Evolutionary conservation across 1,139 yeast species (phyloP).

Genomic region (Saccharomyces hybrid): DNA sequence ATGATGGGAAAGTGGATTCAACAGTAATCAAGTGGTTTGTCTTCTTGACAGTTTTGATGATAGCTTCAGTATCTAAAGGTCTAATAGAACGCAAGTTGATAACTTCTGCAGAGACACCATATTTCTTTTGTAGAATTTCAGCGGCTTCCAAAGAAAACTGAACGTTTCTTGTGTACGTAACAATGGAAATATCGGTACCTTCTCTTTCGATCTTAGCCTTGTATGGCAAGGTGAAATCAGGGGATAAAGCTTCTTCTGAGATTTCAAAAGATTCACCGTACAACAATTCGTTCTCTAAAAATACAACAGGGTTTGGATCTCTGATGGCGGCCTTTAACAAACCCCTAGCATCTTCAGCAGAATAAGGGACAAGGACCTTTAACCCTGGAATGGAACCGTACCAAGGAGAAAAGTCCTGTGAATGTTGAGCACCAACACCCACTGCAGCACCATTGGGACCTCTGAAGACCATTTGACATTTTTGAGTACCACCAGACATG

Average conservation of each 20-base stretch:
- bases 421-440: slow-evolving; percentile 99
- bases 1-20: slow-evolving; percentile 97
- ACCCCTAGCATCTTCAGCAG: slow-evolving; percentile 96
- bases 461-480: slow-evolving; percentile 94
- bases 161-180: slow-evolving; percentile 89
- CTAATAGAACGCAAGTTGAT: slow-evolving; percentile 93
- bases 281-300: slow-evolving; percentile 90
- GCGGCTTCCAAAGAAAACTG: slow-evolving; percentile 86
- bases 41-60: slow-evolving; percentile 85
- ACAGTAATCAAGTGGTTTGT: slow-evolving; percentile 94
- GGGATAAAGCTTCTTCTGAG: slow-evolving; percentile 78
- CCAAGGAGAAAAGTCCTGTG: slow-evolving; percentile 97
- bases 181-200: slow-evolving; percentile 86
- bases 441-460: slow-evolving; percentile 99
- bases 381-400: slow-evolving; percentile 97
- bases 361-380: slow-evolving; percentile 91
- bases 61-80: slow-evolving; percentile 88
- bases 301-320: slow-evolving; percentile 96
- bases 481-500: slow-evolving; percentile 99
- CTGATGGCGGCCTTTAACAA: slow-evolving; percentile 91
- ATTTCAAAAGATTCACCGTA: slow-evolving; percentile 90
- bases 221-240: slow-evolving; percentile 87
- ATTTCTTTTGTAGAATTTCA: slow-evolving; percentile 68
- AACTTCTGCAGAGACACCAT: slow-evolving; percentile 89
- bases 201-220: slow-evolving; percentile 91